Percentiles rank a stretch among this genome's conserved stretches.
These are phyloP conservation scores for Ricinus communis DNA, from an alignment of 345 rosid species.

Conservation along the genomic window DNA sequence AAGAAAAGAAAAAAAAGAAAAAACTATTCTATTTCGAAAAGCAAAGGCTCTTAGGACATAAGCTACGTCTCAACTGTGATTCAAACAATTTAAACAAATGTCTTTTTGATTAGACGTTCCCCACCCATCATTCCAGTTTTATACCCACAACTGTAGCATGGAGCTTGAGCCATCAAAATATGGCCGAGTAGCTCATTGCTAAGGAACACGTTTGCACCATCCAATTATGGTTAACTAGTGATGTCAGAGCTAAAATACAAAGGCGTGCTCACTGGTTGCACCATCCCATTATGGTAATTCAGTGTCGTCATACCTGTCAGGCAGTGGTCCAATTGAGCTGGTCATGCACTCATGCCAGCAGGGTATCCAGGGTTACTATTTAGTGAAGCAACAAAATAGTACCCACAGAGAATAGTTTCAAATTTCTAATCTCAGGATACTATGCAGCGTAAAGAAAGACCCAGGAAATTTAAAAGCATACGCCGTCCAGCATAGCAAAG, in stretches of 20 bases:
- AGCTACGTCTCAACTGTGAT: no score
- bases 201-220: background rate
- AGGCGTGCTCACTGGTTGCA: no score
- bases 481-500: background rate
- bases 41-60: no score
- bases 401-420: background rate
- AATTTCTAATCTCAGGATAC: background rate
- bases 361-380: background rate
- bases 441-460: background rate
- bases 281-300: background rate
- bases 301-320: background rate
- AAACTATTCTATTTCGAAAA: no score
- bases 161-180: background rate
- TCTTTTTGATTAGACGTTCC: no score
- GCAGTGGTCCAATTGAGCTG: background rate
- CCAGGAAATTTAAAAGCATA: background rate
- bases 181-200: background rate
- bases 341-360: background rate
- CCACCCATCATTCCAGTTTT: no score
- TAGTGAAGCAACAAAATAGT: background rate
- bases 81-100: no score
- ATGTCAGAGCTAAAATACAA: background rate
- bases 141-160: background rate
- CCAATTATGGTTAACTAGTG: conserved; percentile 1
- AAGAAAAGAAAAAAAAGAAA: no score